Conservation (phyloP, 305 asterid genomes). For the Ajuga reptans region DNA sequence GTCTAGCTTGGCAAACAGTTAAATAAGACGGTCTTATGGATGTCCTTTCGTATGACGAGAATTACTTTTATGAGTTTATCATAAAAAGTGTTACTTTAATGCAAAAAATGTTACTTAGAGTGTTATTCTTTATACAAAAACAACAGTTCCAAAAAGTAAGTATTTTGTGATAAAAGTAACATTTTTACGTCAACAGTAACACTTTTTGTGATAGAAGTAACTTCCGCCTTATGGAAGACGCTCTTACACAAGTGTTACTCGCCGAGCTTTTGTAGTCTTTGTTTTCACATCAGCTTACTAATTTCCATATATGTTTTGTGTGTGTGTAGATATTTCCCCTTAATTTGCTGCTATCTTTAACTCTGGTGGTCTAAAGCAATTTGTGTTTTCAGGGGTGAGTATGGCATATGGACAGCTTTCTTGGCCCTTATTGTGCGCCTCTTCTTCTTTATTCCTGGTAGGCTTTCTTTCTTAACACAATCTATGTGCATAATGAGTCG, state of each 20-base stretch:
- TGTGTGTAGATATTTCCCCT: background rate
- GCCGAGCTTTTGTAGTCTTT: background rate
- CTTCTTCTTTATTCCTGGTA: slow-evolving; percentile 80
- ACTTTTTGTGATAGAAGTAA: too few species aligned
- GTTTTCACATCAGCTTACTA: background rate
- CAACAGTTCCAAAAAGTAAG: too few species aligned
- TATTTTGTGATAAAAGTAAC: too few species aligned
- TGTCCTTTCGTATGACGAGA: too few species aligned
- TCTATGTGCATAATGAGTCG: background rate
- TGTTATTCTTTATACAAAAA: too few species aligned
- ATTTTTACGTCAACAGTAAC: too few species aligned
- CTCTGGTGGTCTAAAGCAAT: slow-evolving; percentile 16
- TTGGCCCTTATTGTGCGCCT: slow-evolving; percentile 87
- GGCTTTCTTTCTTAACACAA: slow-evolving; percentile 10
- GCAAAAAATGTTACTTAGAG: too few species aligned
- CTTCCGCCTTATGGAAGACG: too few species aligned
- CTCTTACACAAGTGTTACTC: too few species aligned
- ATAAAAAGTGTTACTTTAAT: too few species aligned
- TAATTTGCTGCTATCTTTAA: slow-evolving; percentile 12
- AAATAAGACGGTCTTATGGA: too few species aligned
- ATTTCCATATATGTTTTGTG: background rate
- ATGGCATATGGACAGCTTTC: slow-evolving; percentile 95
- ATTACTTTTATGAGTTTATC: too few species aligned
- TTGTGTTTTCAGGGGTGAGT: slow-evolving; percentile 64
- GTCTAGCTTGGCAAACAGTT: background rate